A percentile compares a stretch with the other conserved stretches of the same genome.
Conservation (phyloP, 2,329 filamentous ascomycete species). For the Acrocalymma vagum region DNA sequence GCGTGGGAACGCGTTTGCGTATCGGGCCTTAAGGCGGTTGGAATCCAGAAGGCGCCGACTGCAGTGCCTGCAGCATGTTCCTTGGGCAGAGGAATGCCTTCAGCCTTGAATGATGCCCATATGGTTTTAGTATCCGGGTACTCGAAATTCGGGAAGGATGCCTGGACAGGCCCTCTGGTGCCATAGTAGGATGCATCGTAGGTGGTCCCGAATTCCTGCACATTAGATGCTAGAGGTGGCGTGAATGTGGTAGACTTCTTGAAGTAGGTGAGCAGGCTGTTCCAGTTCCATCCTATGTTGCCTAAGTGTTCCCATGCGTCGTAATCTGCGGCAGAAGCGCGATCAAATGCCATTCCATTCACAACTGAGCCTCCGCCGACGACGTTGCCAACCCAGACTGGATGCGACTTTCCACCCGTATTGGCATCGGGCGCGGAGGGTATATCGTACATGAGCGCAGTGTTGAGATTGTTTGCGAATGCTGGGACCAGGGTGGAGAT, state of each 20-base stretch:
- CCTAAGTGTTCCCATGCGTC: constrained; percentile 67
- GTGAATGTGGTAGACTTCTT: constrained; percentile 39
- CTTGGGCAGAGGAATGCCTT: constrained; percentile 24
- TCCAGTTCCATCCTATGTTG: constrained; percentile 57
- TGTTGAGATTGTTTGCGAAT: constrained; percentile 31
- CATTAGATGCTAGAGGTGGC: constrained; percentile 16
- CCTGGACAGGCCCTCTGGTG: constrained; percentile 30
- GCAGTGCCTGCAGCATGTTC: constrained; percentile 37
- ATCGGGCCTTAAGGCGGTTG: constrained; percentile 28
- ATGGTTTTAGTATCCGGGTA: constrained; percentile 28
- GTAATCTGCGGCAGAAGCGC: constrained; percentile 46
- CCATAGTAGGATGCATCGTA: constrained; percentile 35
- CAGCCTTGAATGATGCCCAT: constrained; percentile 27
- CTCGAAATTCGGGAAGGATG: constrained; percentile 36
- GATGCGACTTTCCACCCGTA: constrained; percentile 18
- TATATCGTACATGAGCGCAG: constrained; percentile 32
- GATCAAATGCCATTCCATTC: constrained; percentile 51
- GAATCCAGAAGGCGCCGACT: constrained; percentile 40
- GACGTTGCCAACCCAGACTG: constrained; percentile 31
- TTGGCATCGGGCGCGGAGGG: constrained; percentile 27
- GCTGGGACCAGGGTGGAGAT: constrained; percentile 29
- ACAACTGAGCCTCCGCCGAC: constrained; percentile 48
- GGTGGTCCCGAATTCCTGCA: constrained; percentile 29
- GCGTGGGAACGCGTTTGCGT: constrained; percentile 46
- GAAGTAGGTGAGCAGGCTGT: constrained; percentile 38